Evolutionary conservation across 768 basidiomycete genomes (phyloP), one percentile per base, ranked within the genome.

Genomic region (Lactarius tabidus): DNA sequence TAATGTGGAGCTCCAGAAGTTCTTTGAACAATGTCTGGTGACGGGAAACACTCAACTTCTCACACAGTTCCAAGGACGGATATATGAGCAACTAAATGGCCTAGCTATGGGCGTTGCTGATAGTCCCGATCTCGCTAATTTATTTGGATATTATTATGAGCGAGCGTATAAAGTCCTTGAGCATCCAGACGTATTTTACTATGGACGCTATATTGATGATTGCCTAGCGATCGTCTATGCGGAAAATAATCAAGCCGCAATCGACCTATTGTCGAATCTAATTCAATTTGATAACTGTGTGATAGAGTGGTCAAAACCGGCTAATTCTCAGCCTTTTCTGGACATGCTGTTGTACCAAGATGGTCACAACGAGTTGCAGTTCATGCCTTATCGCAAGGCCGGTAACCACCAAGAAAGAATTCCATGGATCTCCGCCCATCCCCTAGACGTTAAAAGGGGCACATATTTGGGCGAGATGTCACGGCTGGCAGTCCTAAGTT

Each of bases 161-260:
- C 4, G 48, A 0, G 1, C 1, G 3, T 12, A 6, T 8, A 10
- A 12, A 2, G 51, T 53, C 17, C 26, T 70, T 0, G 18, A 57
- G 31, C 33, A 72, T 48, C 69, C 69, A 0, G 12, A 31, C 5
- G 59, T 74, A 15, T 57, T 62, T 5, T 76, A 73, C 51, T 77
- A 76, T 60, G 73, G 74, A 2, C 51, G 75, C 0, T 78, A 75
- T 60, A 77, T 77, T 66, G 75, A 77, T 63, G 76, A 77, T 56
- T 70, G 69, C 36, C 54, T 75, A 1, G 70, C 71, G 1, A 66
- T 71, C 0, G 62, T 69, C 0, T 65, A 55, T 66, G 39, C 39
- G 3, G 17, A 41, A 4, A 0, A 6, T 41, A 41, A 17, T 39
- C 38, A 39, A 15, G 1, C 12, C 17, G 39, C 18, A 18, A 18